Conservation (phyloP, 2,329 filamentous ascomycete genomes). For the Emmonsiellopsis sp. region DNA sequence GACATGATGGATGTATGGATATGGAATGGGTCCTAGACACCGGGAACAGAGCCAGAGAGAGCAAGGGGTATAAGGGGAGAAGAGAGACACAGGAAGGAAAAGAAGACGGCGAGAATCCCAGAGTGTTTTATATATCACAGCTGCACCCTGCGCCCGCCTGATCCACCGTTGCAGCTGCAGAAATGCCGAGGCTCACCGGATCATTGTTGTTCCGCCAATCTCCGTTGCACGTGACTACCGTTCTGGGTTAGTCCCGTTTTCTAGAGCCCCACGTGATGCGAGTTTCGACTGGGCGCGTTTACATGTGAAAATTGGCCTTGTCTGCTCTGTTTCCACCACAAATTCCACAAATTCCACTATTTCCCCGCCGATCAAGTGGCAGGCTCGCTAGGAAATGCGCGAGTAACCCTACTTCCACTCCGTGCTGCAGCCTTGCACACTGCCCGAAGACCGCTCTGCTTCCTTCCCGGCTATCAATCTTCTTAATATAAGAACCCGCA, state of each 20-base stretch:
- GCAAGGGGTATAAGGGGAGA: not conserved
- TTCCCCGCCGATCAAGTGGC: too few relatives aligned
- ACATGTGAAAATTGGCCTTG: not conserved
- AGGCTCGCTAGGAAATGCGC: too few relatives aligned
- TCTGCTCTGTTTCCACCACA: not conserved
- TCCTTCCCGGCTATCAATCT: too few relatives aligned
- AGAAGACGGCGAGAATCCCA: conserved; percentile 2
- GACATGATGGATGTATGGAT: conserved; percentile 28
- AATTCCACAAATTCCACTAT: too few relatives aligned
- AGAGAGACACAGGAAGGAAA: conserved; percentile 6
- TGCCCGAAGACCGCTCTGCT: too few relatives aligned
- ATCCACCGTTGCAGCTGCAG: conserved; percentile 4
- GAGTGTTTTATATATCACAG: conserved; percentile 10
- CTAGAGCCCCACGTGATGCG: too few relatives aligned
- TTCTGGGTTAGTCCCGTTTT: not conserved
- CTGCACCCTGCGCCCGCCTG: not conserved
- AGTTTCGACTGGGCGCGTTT: not conserved
- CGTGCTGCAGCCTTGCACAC: too few relatives aligned
- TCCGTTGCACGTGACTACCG: not conserved
- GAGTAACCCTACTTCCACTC: too few relatives aligned
- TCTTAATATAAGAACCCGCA: too few relatives aligned
- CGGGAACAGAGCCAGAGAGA: not conserved
- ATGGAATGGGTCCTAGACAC: not conserved
- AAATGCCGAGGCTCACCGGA: conserved; percentile 24
- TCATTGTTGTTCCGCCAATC: conserved; percentile 15